phyloP scores from a whole-genome alignment of 768 basidiomycete genomes.

The Termitomyces sp. region DNA sequence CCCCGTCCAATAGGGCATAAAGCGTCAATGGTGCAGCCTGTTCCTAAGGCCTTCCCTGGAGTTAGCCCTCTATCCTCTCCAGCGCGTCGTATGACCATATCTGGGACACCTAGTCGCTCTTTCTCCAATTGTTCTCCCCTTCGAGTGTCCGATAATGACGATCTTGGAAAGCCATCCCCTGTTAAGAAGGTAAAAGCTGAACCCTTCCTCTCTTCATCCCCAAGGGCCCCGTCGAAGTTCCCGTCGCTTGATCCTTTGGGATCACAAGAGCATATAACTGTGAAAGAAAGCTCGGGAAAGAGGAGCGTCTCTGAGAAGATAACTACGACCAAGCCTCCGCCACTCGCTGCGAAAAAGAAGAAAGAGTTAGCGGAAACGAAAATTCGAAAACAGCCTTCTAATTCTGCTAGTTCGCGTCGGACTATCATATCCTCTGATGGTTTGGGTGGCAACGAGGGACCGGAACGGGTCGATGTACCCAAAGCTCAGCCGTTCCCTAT shows the following conservation, averaged over 20 bases:
- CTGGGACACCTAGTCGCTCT: slow-evolving; percentile 3
- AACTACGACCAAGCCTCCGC: not conserved
- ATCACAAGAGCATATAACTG: not conserved
- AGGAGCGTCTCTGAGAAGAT: slow-evolving; percentile 7
- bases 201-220: slow-evolving; percentile 21
- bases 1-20: slow-evolving; percentile 10
- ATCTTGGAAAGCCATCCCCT: not conserved
- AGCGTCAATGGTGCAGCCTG: not conserved
- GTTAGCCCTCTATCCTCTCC: slow-evolving; percentile 5
- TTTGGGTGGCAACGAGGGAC: not conserved
- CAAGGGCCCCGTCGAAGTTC: slow-evolving; percentile 5
- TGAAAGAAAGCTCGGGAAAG: slow-evolving; percentile 2
- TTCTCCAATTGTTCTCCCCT: not conserved
- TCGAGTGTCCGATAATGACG: not conserved
- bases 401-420: not conserved
- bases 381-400: not conserved
- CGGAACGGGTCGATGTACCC: not conserved
- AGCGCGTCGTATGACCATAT: slow-evolving; percentile 10
- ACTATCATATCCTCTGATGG: slow-evolving; percentile 3
- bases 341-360: not conserved
- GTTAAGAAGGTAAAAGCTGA: slow-evolving; percentile 12
- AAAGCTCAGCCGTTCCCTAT: slow-evolving; percentile 42
- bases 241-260: not conserved
- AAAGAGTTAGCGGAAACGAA: not conserved
- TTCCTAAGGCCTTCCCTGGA: not conserved